phyloP scores from a whole-genome alignment of 345 rosid species.

The Syzygium jambos region DNA sequence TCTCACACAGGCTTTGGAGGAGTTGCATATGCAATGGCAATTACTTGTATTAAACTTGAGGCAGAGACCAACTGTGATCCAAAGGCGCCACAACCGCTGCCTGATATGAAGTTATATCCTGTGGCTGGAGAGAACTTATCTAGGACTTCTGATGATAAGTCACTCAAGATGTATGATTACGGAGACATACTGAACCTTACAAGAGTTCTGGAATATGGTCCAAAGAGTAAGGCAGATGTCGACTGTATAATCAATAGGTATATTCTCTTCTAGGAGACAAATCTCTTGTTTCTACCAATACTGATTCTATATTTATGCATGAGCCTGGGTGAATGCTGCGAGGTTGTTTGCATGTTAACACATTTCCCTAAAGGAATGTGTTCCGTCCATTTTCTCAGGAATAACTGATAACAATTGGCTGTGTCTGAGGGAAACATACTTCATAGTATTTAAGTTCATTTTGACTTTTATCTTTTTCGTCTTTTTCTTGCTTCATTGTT shows the following conservation, averaged over 20 bases:
- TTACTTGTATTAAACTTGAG: conserved; percentile 64
- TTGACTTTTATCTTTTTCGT: neutral
- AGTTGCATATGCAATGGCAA: conserved; percentile 87
- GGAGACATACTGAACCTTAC: conserved; percentile 95
- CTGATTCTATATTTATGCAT: neutral
- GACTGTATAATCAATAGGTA: conserved; percentile 68
- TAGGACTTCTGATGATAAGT: conserved; percentile 60
- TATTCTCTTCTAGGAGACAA: neutral
- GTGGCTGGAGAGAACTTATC: conserved; percentile 26
- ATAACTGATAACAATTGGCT: neutral
- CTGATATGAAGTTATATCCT: conserved; percentile 17
- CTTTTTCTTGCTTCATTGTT: neutral
- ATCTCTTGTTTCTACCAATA: neutral
- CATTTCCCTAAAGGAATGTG: neutral
- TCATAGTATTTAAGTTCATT: neutral
- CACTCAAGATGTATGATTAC: conserved; percentile 81
- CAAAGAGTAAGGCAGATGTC: conserved; percentile 85
- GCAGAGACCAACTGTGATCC: conserved; percentile 36
- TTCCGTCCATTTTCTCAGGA: neutral
- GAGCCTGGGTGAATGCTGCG: neutral
- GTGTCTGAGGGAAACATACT: neutral
- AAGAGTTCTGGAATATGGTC: conserved; percentile 86
- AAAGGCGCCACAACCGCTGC: conserved; percentile 13
- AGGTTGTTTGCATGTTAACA: neutral
- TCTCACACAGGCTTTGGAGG: conserved; percentile 96